Percentiles rank a stretch among this genome's conserved stretches.
These are phyloP conservation scores for Myxozyma geophila DNA, from an alignment of 805 yeast species.

Conservation along the genomic window DNA sequence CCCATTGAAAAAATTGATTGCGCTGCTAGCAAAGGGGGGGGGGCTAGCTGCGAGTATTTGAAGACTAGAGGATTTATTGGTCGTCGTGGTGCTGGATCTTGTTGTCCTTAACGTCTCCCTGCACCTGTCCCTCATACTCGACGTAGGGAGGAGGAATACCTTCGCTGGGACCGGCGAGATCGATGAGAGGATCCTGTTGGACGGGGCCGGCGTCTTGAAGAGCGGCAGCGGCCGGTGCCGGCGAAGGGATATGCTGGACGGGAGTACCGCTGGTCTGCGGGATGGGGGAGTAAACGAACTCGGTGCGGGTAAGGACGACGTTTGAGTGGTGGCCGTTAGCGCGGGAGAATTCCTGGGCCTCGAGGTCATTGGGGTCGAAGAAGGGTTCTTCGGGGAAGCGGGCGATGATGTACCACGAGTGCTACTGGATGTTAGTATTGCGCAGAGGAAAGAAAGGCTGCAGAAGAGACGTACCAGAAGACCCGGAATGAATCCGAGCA, in stretches of 20 bases:
- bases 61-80: not conserved
- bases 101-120: conserved; percentile 27
- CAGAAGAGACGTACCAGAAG: conserved; percentile 47
- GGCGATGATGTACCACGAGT: conserved; percentile 77
- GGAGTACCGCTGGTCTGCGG: conserved; percentile 23
- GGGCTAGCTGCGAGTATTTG: too few species aligned
- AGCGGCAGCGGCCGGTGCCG: conserved; percentile 20
- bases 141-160: conserved; percentile 36
- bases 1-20: too few species aligned
- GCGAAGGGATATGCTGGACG: conserved; percentile 1
- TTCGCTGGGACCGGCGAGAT: conserved; percentile 20
- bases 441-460: not conserved
- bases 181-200: conserved; percentile 10
- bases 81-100: conserved; percentile 34
- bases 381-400: conserved; percentile 58
- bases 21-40: too few species aligned
- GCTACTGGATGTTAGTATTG: conserved; percentile 42
- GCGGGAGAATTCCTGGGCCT: conserved; percentile 27
- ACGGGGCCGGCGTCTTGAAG: conserved; percentile 20
- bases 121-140: conserved; percentile 22
- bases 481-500: conserved; percentile 77
- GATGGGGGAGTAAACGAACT: conserved; percentile 33
- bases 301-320: conserved; percentile 25
- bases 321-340: conserved; percentile 10
- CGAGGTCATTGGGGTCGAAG: conserved; percentile 29